Conservation (phyloP, 768 basidiomycete genomes). For the Chiua virens region DNA sequence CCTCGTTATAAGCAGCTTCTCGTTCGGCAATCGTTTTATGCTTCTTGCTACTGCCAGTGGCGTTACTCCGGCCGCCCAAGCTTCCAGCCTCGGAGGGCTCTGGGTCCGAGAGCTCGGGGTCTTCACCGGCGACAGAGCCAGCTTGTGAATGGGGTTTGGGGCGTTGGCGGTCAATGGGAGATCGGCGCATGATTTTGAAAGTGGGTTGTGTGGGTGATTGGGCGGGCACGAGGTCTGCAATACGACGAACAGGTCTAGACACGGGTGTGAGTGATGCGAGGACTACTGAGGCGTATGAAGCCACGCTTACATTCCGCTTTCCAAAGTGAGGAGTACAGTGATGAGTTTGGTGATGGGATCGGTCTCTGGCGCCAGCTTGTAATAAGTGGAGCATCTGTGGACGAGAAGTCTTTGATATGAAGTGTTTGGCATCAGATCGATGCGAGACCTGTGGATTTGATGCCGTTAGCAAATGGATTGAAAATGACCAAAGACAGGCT, state of each 20-base stretch:
- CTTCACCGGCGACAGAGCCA: slow-evolving; percentile 72
- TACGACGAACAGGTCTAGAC: slow-evolving; percentile 62
- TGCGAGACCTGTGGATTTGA: slow-evolving; percentile 47
- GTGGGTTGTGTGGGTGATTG: slow-evolving; percentile 71
- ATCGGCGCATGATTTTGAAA: slow-evolving; percentile 86
- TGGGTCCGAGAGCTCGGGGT: slow-evolving; percentile 72
- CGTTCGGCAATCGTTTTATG: slow-evolving; percentile 81
- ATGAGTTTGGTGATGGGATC: slow-evolving; percentile 67
- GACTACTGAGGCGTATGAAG: background rate
- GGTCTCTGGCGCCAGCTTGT: slow-evolving; percentile 69
- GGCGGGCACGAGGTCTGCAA: slow-evolving; percentile 76
- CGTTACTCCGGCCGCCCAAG: slow-evolving; percentile 64
- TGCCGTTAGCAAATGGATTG: slow-evolving; percentile 21
- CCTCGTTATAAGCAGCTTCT: slow-evolving; percentile 87
- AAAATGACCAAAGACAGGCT: background rate
- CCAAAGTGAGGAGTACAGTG: slow-evolving; percentile 51
- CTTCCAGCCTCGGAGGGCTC: slow-evolving; percentile 84
- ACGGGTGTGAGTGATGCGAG: slow-evolving; percentile 13
- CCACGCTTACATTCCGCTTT: slow-evolving; percentile 72
- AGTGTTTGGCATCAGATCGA: slow-evolving; percentile 68
- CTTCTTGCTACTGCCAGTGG: slow-evolving; percentile 63
- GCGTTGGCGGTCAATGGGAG: slow-evolving; percentile 50
- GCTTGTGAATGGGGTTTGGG: slow-evolving; percentile 67
- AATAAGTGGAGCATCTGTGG: slow-evolving; percentile 82
- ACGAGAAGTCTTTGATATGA: slow-evolving; percentile 85